These are phyloP conservation scores for Fusarium aywerte DNA, from an alignment of 2,329 filamentous ascomycete genomes.

Conservation along the genomic window DNA sequence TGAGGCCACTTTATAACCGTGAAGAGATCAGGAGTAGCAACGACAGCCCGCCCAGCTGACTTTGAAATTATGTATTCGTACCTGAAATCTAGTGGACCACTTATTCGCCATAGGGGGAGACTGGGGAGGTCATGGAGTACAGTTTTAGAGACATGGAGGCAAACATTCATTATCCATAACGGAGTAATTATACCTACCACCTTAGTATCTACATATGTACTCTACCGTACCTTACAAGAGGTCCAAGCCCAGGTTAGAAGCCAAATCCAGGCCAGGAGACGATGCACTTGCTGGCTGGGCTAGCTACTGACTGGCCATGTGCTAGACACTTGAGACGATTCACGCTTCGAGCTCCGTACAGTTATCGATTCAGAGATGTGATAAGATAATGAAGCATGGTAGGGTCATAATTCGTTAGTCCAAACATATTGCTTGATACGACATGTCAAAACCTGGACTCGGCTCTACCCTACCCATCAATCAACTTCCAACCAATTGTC, in stretches of 20 bases:
- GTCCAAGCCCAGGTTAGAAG: conserved; percentile 22
- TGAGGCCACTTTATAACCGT: conserved; percentile 10
- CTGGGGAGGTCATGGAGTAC: not conserved
- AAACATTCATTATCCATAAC: conserved; percentile 21
- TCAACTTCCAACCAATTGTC: not conserved
- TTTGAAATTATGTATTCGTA: conserved; percentile 40
- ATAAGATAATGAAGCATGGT: conserved; percentile 20
- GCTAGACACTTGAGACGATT: conserved; percentile 33
- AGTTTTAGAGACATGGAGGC: not conserved
- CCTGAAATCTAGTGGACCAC: conserved; percentile 35
- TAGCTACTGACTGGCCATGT: conserved; percentile 7
- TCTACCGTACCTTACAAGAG: conserved; percentile 9
- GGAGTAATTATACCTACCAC: conserved; percentile 31
- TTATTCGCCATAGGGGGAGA: conserved; percentile 28
- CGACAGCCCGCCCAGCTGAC: conserved; percentile 3
- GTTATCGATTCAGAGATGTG: conserved; percentile 24
- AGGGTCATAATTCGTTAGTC: conserved; percentile 1
- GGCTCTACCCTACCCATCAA: not conserved
- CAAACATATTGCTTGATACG: conserved; percentile 16
- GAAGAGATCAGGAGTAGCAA: conserved; percentile 12
- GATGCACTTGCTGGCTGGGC: conserved; percentile 18
- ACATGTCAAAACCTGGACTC: conserved; percentile 11
- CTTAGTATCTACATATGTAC: not conserved
- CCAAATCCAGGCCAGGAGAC: conserved; percentile 13
- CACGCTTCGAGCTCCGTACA: conserved; percentile 32